Conservation (phyloP, 257 asterid species). For the Salvia hispanica region DNA sequence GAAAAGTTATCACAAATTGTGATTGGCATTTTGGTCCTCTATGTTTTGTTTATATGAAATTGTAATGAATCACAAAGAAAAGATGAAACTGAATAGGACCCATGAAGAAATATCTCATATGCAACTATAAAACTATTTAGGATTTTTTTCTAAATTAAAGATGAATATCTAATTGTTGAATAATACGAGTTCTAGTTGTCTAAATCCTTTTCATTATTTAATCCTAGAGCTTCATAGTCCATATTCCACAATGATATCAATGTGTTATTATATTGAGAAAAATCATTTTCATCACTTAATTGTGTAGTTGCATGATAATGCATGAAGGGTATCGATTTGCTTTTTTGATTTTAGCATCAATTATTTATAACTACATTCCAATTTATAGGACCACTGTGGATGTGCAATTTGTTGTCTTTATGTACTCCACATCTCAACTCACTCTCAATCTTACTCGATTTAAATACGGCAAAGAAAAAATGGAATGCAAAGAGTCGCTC, state of each 20-base stretch:
- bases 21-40: too few species aligned
- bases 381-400: slow-evolving; percentile 5
- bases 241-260: not conserved
- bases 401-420: not conserved
- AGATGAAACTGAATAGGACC: too few species aligned
- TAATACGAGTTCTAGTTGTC: too few species aligned
- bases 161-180: too few species aligned
- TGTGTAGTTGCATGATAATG: not conserved
- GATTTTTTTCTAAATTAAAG: too few species aligned
- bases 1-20: too few species aligned
- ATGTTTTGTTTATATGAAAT: too few species aligned
- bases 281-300: not conserved
- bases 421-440: not conserved
- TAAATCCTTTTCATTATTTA: not conserved
- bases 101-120: too few species aligned
- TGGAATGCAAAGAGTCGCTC: not conserved
- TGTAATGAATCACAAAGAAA: too few species aligned
- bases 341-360: not conserved
- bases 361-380: not conserved
- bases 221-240: not conserved
- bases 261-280: too few species aligned
- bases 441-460: not conserved
- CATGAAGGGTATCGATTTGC: not conserved
- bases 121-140: too few species aligned
- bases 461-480: not conserved